A percentile compares a stretch with the other conserved stretches of the same genome.
Evolutionary conservation across 768 basidiomycete genomes (phyloP).

Genomic region (Gloeophyllum trabeum): DNA sequence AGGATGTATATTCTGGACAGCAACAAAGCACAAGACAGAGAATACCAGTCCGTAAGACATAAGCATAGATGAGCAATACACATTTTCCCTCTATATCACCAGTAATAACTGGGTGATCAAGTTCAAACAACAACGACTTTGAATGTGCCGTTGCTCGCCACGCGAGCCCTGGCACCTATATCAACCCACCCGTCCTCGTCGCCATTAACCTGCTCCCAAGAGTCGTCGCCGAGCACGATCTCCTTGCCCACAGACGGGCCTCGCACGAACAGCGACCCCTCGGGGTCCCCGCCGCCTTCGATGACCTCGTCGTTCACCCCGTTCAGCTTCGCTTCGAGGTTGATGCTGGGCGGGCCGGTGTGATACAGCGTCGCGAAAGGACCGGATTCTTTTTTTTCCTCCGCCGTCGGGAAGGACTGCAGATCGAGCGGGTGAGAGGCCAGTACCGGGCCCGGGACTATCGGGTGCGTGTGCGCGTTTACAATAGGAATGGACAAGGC

Average conservation of each 20-base stretch:
- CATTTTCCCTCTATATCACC: too few species aligned
- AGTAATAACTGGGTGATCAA: too few species aligned
- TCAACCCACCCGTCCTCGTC: conserved; percentile 34
- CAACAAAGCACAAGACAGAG: too few species aligned
- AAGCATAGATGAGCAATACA: too few species aligned
- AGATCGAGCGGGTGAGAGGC: conserved; percentile 80
- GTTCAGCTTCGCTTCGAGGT: conserved; percentile 74
- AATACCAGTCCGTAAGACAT: too few species aligned
- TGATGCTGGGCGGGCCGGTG: conserved; percentile 75
- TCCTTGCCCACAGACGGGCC: conserved; percentile 65
- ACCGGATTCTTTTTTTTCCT: conserved; percentile 18
- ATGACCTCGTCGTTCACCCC: conserved; percentile 54
- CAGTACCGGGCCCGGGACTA: conserved; percentile 67
- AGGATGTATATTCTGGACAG: too few species aligned
- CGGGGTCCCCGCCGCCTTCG: conserved; percentile 57
- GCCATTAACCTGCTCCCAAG: conserved; percentile 12
- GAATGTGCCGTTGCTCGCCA: conserved; percentile 64
- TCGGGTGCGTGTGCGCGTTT: conserved; percentile 45
- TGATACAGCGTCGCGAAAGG: conserved; percentile 31
- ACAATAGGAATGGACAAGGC: conserved; percentile 72
- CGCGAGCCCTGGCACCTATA: conserved; percentile 31
- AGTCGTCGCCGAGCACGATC: conserved; percentile 29
- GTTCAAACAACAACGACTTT: conserved; percentile 17
- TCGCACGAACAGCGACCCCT: conserved; percentile 47
- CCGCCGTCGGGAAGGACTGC: conserved; percentile 39